phyloP scores from a whole-genome alignment of 2,329 filamentous ascomycete species.

The Stagonosporopsis rhizophila region DNA sequence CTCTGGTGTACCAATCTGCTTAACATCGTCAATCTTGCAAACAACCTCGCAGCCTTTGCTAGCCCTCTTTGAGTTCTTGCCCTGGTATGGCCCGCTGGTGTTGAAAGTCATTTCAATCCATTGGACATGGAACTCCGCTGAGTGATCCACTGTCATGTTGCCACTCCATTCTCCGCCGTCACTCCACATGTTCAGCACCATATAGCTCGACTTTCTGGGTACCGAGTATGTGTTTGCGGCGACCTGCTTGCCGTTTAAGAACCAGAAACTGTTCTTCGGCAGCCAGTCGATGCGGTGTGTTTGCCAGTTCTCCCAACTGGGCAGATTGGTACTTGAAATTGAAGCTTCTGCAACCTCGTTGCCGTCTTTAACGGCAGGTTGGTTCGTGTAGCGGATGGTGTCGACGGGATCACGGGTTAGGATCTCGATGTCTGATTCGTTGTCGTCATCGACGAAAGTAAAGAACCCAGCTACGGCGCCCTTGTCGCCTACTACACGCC shows the following conservation, averaged over 20 bases:
- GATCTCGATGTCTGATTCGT: constrained; percentile 63
- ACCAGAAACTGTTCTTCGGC: constrained; percentile 62
- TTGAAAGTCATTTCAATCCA: constrained; percentile 68
- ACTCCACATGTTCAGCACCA: constrained; percentile 68
- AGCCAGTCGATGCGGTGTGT: constrained; percentile 69
- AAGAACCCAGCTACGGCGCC: constrained; percentile 65
- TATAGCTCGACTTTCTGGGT: constrained; percentile 59
- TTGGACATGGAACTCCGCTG: constrained; percentile 65
- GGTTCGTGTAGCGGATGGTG: constrained; percentile 65
- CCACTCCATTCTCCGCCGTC: constrained; percentile 67
- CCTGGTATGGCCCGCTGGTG: constrained; percentile 44
- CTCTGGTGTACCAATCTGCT: constrained; percentile 45
- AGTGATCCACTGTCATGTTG: constrained; percentile 60
- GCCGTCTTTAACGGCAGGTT: constrained; percentile 60
- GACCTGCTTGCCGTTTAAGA: constrained; percentile 59
- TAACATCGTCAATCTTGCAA: constrained; percentile 49
- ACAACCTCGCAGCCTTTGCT: constrained; percentile 43
- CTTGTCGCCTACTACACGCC: constrained; percentile 53
- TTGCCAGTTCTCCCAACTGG: constrained; percentile 63
- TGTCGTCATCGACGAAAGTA: constrained; percentile 55
- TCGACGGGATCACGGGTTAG: constrained; percentile 56
- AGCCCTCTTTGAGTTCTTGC: constrained; percentile 31
- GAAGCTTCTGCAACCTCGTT: constrained; percentile 58
- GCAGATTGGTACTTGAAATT: constrained; percentile 56
- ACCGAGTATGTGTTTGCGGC: constrained; percentile 64